Conservation (phyloP, 805 yeast genomes). For the Saturnispora galanensis region DNA sequence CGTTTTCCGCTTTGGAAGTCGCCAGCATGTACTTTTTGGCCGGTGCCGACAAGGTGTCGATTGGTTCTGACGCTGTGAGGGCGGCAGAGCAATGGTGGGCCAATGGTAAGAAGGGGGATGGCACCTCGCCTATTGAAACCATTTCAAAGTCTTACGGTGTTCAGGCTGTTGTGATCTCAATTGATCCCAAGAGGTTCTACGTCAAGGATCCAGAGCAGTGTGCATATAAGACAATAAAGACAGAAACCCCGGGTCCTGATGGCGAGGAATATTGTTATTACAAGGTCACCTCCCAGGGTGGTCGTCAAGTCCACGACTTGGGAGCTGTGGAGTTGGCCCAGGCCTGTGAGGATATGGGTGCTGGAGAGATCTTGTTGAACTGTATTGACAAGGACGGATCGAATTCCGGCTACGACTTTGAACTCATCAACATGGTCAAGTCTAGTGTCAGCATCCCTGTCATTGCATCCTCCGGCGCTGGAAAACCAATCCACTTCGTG, state of each 20-base stretch:
- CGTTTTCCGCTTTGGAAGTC: conserved; percentile 76
- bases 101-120: conserved; percentile 48
- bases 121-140: conserved; percentile 84
- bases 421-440: conserved; percentile 71
- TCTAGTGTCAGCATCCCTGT: conserved; percentile 77
- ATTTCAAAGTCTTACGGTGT: conserved; percentile 87
- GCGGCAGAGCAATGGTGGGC: conserved; percentile 80
- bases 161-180: conserved; percentile 96
- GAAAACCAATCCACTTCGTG: conserved; percentile 80
- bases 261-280: conserved; percentile 89
- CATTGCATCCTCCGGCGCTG: conserved; percentile 97
- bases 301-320: conserved; percentile 75
- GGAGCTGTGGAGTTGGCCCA: conserved; percentile 85
- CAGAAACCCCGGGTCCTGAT: conserved; percentile 67
- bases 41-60: conserved; percentile 97
- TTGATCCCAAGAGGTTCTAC: conserved; percentile 90
- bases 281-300: conserved; percentile 94
- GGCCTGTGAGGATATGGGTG: conserved; percentile 90
- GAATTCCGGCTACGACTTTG: conserved; percentile 88
- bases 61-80: conserved; percentile 93
- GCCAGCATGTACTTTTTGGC: conserved; percentile 88
- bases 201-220: conserved; percentile 53
- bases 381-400: conserved; percentile 97
- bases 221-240: conserved; percentile 53
- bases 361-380: conserved; percentile 88